Evolutionary conservation across 768 basidiomycete species (phyloP), one percentile per base, ranked within the genome.

Genomic region (Candolleomyces eurysporus): DNA sequence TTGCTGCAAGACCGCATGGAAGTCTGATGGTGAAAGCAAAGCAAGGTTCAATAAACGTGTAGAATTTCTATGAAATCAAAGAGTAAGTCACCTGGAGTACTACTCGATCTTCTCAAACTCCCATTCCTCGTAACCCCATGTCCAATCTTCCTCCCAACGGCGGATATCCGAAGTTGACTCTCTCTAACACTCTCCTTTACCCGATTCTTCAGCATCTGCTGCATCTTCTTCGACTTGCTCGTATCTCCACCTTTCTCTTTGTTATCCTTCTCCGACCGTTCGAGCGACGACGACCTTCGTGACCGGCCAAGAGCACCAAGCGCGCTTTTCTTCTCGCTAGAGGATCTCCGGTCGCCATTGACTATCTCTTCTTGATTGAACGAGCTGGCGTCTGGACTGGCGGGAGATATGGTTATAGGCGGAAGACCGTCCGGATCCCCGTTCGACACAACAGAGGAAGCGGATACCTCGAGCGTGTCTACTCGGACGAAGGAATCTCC

Each of bases 61-160:
- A 31, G 30, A 31, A 13, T 36, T 9, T 22, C 30, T 9, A 48
- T 32, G 19, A 45, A 55, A 58, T 45, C 26, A 50, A 17, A 55
- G 13, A 52, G 58, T 40, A 2, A 26, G 77, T 16, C 66, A 91
- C 91, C 86, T 63, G 91, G 90, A 7, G 89, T 84, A 3, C 91
- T 91, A 62, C 68, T 85, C 13, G 87, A 74, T 61, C 89, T 80
- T 65, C 84, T 83, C 58, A 91, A 67, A 57, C 71, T 75, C 5
- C 84, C 81, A 63, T 81, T 83, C 66, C 79, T 78, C 16, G 78
- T 81, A 19, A 90, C 88, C 6, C 88, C 88, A 66, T 84, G 82
- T 7, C 90, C 90, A 43, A 93, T 87, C 70, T 85, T 91, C 70
- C 81, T 85, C 36, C 90, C 90, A 55, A 92, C 90, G 17, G 89